A percentile compares a stretch with the other conserved stretches of the same genome.
Evolutionary conservation across 2,329 filamentous ascomycete genomes (phyloP).

Genomic region (Colletotrichum phormii): DNA sequence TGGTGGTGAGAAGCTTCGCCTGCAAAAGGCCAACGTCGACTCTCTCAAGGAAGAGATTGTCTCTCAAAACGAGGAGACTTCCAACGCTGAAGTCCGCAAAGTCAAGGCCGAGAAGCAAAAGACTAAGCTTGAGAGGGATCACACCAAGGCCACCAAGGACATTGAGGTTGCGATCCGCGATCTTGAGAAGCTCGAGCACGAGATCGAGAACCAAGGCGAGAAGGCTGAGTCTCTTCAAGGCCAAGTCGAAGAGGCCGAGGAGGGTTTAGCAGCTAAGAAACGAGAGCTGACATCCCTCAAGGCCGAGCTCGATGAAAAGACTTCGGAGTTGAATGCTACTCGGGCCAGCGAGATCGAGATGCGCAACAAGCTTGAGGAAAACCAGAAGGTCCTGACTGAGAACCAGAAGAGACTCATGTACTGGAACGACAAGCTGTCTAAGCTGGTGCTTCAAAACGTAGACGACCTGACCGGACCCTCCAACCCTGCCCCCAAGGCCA

Average conservation of each 20-base stretch:
- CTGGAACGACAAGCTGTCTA: slow-evolving; percentile 91
- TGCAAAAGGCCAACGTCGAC: slow-evolving; percentile 92
- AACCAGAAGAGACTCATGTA: slow-evolving; percentile 87
- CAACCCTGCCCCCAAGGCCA: slow-evolving; percentile 38
- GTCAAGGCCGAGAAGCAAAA: slow-evolving; percentile 95
- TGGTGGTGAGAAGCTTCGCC: slow-evolving; percentile 90
- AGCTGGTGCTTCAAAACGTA: slow-evolving; percentile 85
- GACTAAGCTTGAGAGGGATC: slow-evolving; percentile 86
- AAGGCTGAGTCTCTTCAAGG: slow-evolving; percentile 79
- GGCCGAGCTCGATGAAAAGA: slow-evolving; percentile 87
- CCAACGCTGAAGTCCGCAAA: slow-evolving; percentile 86
- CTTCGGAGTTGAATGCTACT: slow-evolving; percentile 86
- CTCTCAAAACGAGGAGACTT: slow-evolving; percentile 83
- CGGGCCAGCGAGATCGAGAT: slow-evolving; percentile 95
- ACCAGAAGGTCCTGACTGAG: slow-evolving; percentile 87
- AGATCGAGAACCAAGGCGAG: slow-evolving; percentile 81
- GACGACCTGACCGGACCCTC: slow-evolving; percentile 69
- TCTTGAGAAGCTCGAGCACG: slow-evolving; percentile 80
- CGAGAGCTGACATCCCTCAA: slow-evolving; percentile 84
- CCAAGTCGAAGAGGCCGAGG: slow-evolving; percentile 85
- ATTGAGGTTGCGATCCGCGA: slow-evolving; percentile 78
- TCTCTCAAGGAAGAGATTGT: slow-evolving; percentile 87
- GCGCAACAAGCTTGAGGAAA: slow-evolving; percentile 97
- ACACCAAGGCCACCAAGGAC: slow-evolving; percentile 82
- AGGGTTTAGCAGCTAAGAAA: slow-evolving; percentile 81